These are phyloP conservation scores for Glebionis coronaria DNA, from an alignment of 129 eudicot species.

Conservation along the genomic window DNA sequence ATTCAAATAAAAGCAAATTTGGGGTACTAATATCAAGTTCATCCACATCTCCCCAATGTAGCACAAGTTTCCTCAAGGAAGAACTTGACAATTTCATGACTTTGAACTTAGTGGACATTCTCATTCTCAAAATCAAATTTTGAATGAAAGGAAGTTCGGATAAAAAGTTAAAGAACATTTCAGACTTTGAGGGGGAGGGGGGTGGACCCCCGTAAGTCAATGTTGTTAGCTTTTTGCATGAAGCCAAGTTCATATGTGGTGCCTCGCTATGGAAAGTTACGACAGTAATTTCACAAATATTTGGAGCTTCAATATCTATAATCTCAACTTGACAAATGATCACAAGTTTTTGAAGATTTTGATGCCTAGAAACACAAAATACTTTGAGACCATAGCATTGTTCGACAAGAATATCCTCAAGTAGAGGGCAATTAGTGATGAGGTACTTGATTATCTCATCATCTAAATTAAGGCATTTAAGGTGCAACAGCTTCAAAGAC, in stretches of 20 bases:
- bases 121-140: not conserved
- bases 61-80: not conserved
- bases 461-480: not conserved
- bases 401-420: not conserved
- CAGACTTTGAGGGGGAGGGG: not conserved
- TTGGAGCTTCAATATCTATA: conserved; percentile 4
- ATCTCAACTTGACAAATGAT: not conserved
- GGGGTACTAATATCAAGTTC: not conserved
- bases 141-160: not conserved
- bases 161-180: not conserved
- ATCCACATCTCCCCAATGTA: not conserved
- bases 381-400: not conserved
- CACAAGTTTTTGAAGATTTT: not conserved
- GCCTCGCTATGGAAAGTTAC: not conserved
- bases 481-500: not conserved
- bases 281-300: not conserved
- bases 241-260: conserved; percentile 3
- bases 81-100: not conserved
- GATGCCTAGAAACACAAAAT: not conserved
- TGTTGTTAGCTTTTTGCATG: not conserved
- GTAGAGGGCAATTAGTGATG: not conserved
- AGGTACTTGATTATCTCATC: not conserved
- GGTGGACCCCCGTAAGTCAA: not conserved
- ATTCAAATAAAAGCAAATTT: not conserved
- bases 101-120: not conserved